Percentiles rank a stretch among this genome's conserved stretches.
Conservation (phyloP, 352 stramenopile species). For the Phytophthora foliorum region DNA sequence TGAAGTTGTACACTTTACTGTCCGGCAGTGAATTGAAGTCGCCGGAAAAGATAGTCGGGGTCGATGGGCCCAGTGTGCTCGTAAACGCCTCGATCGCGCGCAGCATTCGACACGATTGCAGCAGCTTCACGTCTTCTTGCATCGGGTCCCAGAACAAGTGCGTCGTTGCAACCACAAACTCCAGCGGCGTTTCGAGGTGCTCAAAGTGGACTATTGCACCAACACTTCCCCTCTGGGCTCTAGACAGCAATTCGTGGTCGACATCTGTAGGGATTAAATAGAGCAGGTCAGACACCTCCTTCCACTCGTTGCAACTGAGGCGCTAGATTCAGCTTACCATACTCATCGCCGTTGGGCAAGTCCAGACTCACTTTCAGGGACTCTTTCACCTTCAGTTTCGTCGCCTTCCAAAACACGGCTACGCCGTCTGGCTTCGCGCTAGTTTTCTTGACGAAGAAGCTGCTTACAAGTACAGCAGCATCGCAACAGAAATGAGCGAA, state of each 20-base stretch:
- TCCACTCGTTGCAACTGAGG: not conserved
- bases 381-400: constrained; percentile 54
- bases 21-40: constrained; percentile 89
- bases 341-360: constrained; percentile 58
- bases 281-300: not conserved
- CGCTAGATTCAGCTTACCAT: constrained; percentile 41
- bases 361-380: constrained; percentile 61
- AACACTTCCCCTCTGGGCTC: constrained; percentile 64
- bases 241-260: constrained; percentile 59
- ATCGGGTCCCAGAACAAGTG: constrained; percentile 88
- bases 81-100: constrained; percentile 53
- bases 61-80: constrained; percentile 19
- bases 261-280: constrained; percentile 43
- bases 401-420: constrained; percentile 76
- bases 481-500: not conserved
- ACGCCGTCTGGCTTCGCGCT: constrained; percentile 72
- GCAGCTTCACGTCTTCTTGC: constrained; percentile 87
- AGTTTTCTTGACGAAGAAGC: constrained; percentile 80
- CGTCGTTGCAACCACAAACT: constrained; percentile 81
- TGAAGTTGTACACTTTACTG: constrained; percentile 76
- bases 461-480: constrained; percentile 24
- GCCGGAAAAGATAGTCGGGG: constrained; percentile 66
- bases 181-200: constrained; percentile 35
- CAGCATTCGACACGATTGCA: constrained; percentile 74
- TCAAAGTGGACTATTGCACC: constrained; percentile 70